Base-by-base conservation (phyloP, 345 rosid genomes). In the Lepidium aucheri region DNA sequence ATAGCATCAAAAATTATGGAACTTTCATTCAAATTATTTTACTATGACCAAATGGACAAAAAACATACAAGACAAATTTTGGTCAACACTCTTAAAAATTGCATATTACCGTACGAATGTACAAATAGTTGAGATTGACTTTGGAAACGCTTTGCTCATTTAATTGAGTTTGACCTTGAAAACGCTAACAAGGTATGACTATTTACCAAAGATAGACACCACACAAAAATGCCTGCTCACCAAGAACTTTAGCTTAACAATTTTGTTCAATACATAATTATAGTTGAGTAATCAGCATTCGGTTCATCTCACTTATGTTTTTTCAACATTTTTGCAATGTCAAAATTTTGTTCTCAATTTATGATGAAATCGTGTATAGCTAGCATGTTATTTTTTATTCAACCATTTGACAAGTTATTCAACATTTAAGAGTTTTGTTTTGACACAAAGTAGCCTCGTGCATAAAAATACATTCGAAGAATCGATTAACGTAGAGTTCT, bases 381-480 rank as follows among this genome's bases (percentile, higher is more conserved):
- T 33, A 10, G 4, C 70, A 72, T 63, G 60, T 63, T 12, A 10
- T 26, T 39, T 24, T 26, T 3, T 9, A 13, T 58, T 58, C 71
- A 73, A 65, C 67, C 10, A 58, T 65, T 73, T 65, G 67, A 73
- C 17, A 65, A 58, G 11, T 28, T 43, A 26, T 55, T 22, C 33
- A 41, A 12, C 11, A 72, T 42, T 43, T 13, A 58, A 40, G 63
- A 70, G 61, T 73, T 58, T 52, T 49, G 76, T 65, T 71, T 73
- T 65, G 38, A 28, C 65, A 50, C 59, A 65, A 65, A 22, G 36
- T 72, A 63, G 38, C 52, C 53, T 71, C 65, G 51, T 72, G 70
- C 53, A 34, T 40, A 56, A 39, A 63, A 63, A 30, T 54, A 0
- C 36, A 39, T 43, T 10, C 3, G 32, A 32, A 55, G 53, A 35